Evolutionary conservation across 495 filamentous ascomycete species (phyloP).

Genomic region (Clohesyomyces aquaticus): DNA sequence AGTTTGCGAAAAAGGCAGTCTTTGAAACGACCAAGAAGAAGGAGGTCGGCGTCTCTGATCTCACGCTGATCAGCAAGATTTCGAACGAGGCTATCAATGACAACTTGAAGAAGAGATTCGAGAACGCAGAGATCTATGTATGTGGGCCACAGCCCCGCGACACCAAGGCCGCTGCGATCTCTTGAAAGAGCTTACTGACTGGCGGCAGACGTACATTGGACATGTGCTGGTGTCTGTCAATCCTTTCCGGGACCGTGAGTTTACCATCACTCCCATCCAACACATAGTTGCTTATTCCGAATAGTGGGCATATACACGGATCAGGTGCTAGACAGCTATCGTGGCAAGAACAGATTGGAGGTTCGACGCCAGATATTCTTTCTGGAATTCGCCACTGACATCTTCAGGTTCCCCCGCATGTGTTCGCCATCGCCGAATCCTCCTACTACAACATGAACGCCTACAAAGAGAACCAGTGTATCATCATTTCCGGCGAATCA

Average conservation of each 20-base stretch:
- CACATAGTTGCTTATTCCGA: conserved; percentile 30
- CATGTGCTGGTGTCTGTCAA: conserved; percentile 99
- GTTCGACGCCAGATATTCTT: conserved; percentile 42
- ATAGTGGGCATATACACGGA: conserved; percentile 97
- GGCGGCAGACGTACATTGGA: conserved; percentile 90
- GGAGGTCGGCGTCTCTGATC: conserved; percentile 96
- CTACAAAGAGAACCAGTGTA: conserved; percentile 98
- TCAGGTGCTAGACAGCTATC: conserved; percentile 83
- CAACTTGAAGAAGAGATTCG: conserved; percentile 95
- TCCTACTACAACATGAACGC: conserved; percentile 99
- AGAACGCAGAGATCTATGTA: conserved; percentile 95
- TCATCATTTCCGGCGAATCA: conserved; percentile 98
- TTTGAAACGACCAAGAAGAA: conserved; percentile 98
- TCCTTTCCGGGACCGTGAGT: conserved; percentile 84
- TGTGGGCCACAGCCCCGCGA: conserved; percentile 44
- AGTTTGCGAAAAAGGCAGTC: conserved; percentile 87
- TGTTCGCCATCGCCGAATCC: conserved; percentile 96
- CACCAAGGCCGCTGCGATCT: not conserved
- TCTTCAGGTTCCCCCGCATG: conserved; percentile 76
- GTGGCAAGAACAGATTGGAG: conserved; percentile 95
- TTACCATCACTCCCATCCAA: not conserved
- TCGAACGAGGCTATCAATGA: conserved; percentile 99
- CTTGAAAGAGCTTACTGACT: conserved; percentile 14
- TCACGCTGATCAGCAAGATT: conserved; percentile 96
- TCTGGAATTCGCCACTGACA: conserved; percentile 13